Percentiles rank a stretch among this genome's conserved stretches.
These are phyloP conservation scores for Lonicera japonica DNA, from an alignment of 129 eudicot species.

Conservation along the genomic window DNA sequence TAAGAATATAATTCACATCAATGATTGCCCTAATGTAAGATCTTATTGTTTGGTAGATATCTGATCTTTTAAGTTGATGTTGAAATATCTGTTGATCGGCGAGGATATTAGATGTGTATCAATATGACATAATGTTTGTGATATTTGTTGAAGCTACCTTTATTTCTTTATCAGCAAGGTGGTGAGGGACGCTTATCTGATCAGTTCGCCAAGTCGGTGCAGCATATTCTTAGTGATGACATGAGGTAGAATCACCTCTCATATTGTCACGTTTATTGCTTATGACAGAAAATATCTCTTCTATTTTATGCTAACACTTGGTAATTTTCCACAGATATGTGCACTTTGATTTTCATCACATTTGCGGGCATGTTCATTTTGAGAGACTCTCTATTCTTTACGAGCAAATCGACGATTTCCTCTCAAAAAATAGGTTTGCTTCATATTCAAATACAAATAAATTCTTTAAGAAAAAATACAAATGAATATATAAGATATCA, in stretches of 20 bases:
- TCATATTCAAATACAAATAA: not conserved
- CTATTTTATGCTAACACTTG: conserved; percentile 10
- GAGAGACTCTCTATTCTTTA: conserved; percentile 88
- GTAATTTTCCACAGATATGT: conserved; percentile 44
- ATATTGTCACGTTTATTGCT: not conserved
- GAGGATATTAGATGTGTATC: too few relatives aligned
- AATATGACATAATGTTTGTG: not conserved
- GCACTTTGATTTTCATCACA: conserved; percentile 93
- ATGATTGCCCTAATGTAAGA: not conserved
- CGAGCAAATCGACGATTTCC: conserved; percentile 72
- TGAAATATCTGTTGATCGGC: too few relatives aligned
- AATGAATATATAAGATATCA: not conserved
- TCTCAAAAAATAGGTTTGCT: conserved; percentile 66
- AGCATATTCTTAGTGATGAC: conserved; percentile 64
- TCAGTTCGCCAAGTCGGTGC: conserved; percentile 58
- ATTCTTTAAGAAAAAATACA: not conserved
- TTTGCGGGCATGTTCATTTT: conserved; percentile 84
- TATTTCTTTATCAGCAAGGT: conserved; percentile 48
- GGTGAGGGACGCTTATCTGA: conserved; percentile 82
- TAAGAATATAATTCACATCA: not conserved
- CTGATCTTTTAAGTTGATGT: too few relatives aligned
- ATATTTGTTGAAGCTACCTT: conserved; percentile 1
- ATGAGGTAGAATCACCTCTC: conserved; percentile 50
- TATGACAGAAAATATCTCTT: not conserved
- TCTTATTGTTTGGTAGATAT: not conserved